Percentiles rank a stretch among this genome's conserved stretches.
Evolutionary conservation across 495 filamentous ascomycete genomes (phyloP).

Genomic region (Penicillium fimorum): DNA sequence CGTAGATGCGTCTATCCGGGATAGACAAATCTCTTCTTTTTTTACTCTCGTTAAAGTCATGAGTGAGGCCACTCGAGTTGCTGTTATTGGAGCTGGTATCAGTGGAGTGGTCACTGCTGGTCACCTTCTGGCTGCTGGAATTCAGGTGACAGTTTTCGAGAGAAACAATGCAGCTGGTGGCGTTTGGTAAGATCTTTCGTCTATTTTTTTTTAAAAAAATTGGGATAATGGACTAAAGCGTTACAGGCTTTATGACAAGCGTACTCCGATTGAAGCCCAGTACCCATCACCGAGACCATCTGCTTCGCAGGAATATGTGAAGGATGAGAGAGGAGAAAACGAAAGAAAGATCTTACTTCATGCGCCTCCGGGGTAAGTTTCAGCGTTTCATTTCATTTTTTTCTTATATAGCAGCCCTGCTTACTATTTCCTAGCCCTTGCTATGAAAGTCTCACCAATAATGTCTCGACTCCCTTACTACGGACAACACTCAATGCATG

Average conservation of each 20-base stretch:
- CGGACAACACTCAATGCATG: slow-evolving; percentile 57
- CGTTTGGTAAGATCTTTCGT: slow-evolving; percentile 49
- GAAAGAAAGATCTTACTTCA: slow-evolving; percentile 36
- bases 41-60: slow-evolving; percentile 12
- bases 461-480: slow-evolving; percentile 62
- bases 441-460: slow-evolving; percentile 63
- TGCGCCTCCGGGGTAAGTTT: slow-evolving; percentile 50
- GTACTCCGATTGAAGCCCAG: slow-evolving; percentile 51
- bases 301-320: slow-evolving; percentile 27
- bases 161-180: slow-evolving; percentile 57
- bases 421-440: slow-evolving; percentile 39
- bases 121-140: slow-evolving; percentile 56
- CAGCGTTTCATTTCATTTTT: background rate
- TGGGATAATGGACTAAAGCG: background rate
- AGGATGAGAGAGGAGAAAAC: slow-evolving; percentile 22
- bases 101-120: slow-evolving; percentile 63
- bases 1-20: background rate
- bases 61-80: slow-evolving; percentile 42
- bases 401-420: background rate
- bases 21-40: background rate
- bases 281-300: slow-evolving; percentile 55
- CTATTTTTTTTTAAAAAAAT: background rate
- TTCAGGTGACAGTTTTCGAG: slow-evolving; percentile 66
- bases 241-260: slow-evolving; percentile 57
- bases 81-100: slow-evolving; percentile 69